phyloP scores from a whole-genome alignment of 352 stramenopile genomes.

The Phytophthora meadii region DNA sequence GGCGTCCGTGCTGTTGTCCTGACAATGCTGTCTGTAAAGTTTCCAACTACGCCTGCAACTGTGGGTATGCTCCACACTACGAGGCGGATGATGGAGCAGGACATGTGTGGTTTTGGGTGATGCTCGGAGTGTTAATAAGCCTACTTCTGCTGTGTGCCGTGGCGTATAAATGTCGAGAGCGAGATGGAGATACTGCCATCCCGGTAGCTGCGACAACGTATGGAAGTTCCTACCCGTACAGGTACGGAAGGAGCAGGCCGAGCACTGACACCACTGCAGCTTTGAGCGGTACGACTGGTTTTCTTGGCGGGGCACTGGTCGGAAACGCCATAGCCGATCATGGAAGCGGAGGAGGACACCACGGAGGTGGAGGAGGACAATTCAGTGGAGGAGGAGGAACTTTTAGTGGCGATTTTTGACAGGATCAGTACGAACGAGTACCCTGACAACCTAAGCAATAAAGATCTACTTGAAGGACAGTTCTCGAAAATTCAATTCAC shows the following conservation, averaged over 20 bases:
- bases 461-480: neutral
- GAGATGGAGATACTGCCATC: constrained; percentile 7
- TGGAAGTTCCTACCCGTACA: neutral
- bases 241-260: constrained; percentile 28
- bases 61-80: constrained; percentile 23
- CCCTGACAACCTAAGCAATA: neutral
- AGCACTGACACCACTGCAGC: constrained; percentile 51
- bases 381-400: constrained; percentile 31
- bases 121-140: constrained; percentile 29
- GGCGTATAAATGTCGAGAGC: constrained; percentile 19
- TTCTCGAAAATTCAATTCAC: too few species aligned
- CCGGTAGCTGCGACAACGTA: constrained; percentile 30
- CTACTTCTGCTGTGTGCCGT: constrained; percentile 7
- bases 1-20: constrained; percentile 59
- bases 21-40: constrained; percentile 47
- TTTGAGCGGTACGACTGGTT: constrained; percentile 50
- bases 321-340: constrained; percentile 47
- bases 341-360: constrained; percentile 6
- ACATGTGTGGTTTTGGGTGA: constrained; percentile 55
- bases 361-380: constrained; percentile 18
- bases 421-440: constrained; percentile 7
- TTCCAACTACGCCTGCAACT: constrained; percentile 63
- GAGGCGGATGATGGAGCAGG: constrained; percentile 5
- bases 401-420: constrained; percentile 62
- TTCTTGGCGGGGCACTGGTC: constrained; percentile 53